phyloP scores from a whole-genome alignment of 305 asterid genomes.

The Stenogyne calaminthoides region DNA sequence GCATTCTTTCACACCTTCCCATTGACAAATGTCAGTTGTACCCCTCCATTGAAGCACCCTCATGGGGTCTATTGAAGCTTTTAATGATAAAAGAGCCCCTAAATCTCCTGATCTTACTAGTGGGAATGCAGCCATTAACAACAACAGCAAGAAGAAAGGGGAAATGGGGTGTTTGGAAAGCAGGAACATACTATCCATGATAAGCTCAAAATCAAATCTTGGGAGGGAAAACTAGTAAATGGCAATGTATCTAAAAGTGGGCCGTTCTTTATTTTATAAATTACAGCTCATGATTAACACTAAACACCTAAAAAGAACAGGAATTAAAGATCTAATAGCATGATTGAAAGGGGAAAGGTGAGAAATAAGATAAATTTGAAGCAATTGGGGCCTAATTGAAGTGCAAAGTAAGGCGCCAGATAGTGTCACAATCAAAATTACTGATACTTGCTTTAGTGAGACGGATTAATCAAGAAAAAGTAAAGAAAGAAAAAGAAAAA shows the following conservation, averaged over 20 bases:
- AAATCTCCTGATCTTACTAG: slow-evolving; percentile 64
- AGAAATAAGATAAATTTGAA: slow-evolving; percentile 29
- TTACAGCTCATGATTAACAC: slow-evolving; percentile 18
- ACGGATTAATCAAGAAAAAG: slow-evolving; percentile 23
- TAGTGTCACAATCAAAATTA: slow-evolving; percentile 48
- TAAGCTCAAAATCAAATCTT: slow-evolving; percentile 23
- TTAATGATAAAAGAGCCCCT: slow-evolving; percentile 65
- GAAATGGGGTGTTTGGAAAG: slow-evolving; percentile 23
- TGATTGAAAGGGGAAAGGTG: slow-evolving; percentile 29
- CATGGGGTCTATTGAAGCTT: slow-evolving; percentile 58
- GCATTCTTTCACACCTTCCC: slow-evolving; percentile 88
- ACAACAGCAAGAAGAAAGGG: slow-evolving; percentile 32
- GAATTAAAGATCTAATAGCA: slow-evolving; percentile 43
- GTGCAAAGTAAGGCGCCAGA: slow-evolving; percentile 54
- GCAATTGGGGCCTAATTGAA: slow-evolving; percentile 33
- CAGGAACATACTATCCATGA: slow-evolving; percentile 25
- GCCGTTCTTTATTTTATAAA: not conserved
- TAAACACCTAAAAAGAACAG: slow-evolving; percentile 19
- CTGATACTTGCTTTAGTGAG: slow-evolving; percentile 28
- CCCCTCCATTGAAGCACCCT: slow-evolving; percentile 61
- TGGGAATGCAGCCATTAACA: slow-evolving; percentile 35
- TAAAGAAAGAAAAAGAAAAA: slow-evolving; percentile 2
- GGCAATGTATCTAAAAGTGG: slow-evolving; percentile 1
- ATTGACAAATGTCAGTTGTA: slow-evolving; percentile 55
- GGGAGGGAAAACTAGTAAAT: slow-evolving; percentile 25